Evolutionary conservation across 2,329 filamentous ascomycete species (phyloP), one percentile per base, ranked within the genome.

Genomic region (Sporothrix humicola): DNA sequence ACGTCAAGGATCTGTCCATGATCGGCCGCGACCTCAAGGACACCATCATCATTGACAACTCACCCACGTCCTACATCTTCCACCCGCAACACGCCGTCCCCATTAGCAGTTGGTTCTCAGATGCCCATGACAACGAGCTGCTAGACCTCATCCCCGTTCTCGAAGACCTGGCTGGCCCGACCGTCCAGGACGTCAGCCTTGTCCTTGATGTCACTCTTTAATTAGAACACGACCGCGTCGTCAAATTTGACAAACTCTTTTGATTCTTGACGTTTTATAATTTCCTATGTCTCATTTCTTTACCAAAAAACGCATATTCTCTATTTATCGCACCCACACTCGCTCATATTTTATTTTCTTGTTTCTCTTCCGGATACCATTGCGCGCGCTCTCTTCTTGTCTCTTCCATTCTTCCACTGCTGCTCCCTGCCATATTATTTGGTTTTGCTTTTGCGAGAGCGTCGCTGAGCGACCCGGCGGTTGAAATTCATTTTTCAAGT

Each of bases 61-160:
- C 96, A 65, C 96, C 96, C 2, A 99, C 96, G 4, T 98, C 95
- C 13, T 99, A 99, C 85, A 98, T 99, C 79, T 99, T 99, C 88
- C 96, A 99, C 81, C 96, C 96, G 31, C 95, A 99, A 85, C 96
- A 99, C 82, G 96, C 96, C 75, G 95, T 99, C 69, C 96, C 96
- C 37, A 99, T 99, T 85, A 98, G 95, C 88, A 98, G 95, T 87
- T 99, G 96, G 96, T 99, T 99, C 85, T 98, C 95, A 77, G 96
- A 99, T 84, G 96, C 96, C 75, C 96, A 99, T 83, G 96, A 99
- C 85, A 99, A 99, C 84, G 96, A 99, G 87, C 88, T 99, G 76
- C 87, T 99, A 79, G 96, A 99, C 82, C 87, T 99, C 79, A 98
- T 99, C 82, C 96, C 96, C 71, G 96, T 99, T 79, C 93, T 99